These are phyloP conservation scores for Comarum palustre DNA, from an alignment of 306 rosid species.

Conservation along the genomic window DNA sequence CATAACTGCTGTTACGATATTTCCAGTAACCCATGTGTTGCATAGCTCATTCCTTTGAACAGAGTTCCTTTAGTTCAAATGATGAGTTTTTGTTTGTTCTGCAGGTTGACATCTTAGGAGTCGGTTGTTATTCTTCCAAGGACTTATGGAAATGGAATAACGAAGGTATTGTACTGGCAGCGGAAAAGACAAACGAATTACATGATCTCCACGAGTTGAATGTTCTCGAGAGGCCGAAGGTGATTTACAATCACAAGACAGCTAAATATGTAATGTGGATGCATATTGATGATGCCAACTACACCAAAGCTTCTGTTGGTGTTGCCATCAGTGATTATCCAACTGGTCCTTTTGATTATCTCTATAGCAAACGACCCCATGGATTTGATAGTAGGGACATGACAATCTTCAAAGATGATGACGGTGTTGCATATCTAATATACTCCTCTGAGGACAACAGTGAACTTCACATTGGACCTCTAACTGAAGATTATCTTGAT, in stretches of 20 bases:
- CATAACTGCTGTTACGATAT: background rate
- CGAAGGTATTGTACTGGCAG: constrained; percentile 84
- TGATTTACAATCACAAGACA: constrained; percentile 75
- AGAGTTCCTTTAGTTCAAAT: background rate
- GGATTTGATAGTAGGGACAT: constrained; percentile 92
- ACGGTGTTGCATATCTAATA: constrained; percentile 74
- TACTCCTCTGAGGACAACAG: constrained; percentile 96
- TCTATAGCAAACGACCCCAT: constrained; percentile 86
- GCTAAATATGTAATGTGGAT: constrained; percentile 96
- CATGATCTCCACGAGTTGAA: constrained; percentile 89
- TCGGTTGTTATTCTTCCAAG: constrained; percentile 93
- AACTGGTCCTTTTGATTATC: constrained; percentile 79
- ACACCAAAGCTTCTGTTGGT: constrained; percentile 88
- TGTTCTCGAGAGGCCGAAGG: constrained; percentile 96
- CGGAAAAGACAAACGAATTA: constrained; percentile 75
- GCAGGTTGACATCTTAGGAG: constrained; percentile 96
- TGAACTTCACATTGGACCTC: constrained; percentile 89
- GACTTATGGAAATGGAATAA: constrained; percentile 96
- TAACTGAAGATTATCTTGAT: constrained; percentile 73
- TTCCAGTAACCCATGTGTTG: constrained; percentile 7
- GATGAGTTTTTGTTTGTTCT: background rate
- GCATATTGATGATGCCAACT: constrained; percentile 92
- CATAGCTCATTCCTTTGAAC: background rate
- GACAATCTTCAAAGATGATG: constrained; percentile 91
- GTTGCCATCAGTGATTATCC: constrained; percentile 76